These are phyloP conservation scores for Aspergillus pseudonomiae DNA, from an alignment of 2,329 filamentous ascomycete genomes.

Conservation along the genomic window DNA sequence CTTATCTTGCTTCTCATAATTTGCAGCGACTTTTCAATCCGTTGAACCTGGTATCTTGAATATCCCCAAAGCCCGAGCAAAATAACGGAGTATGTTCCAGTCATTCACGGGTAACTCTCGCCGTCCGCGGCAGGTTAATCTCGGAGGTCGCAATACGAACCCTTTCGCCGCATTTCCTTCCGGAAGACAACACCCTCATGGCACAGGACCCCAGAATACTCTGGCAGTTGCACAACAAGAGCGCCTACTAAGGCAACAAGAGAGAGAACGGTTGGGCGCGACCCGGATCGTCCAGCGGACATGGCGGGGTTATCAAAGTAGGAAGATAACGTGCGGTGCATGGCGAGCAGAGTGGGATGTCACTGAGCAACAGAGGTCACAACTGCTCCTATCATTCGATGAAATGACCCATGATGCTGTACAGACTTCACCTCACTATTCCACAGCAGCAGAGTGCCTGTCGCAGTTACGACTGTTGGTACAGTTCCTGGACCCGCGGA, in stretches of 20 bases:
- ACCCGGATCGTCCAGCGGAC: slow-evolving; percentile 72
- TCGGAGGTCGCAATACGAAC: slow-evolving; percentile 81
- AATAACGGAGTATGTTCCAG: slow-evolving; percentile 65
- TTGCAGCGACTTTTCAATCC: slow-evolving; percentile 13
- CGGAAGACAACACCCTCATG: slow-evolving; percentile 58
- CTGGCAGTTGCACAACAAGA: slow-evolving; percentile 87
- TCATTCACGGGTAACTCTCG: slow-evolving; percentile 88
- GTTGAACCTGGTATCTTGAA: slow-evolving; percentile 8
- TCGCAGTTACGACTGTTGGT: slow-evolving; percentile 66
- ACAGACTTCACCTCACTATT: slow-evolving; percentile 46
- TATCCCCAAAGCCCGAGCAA: slow-evolving; percentile 14
- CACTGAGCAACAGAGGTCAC: slow-evolving; percentile 50
- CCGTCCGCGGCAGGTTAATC: slow-evolving; percentile 87
- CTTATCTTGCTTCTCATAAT: slow-evolving; percentile 18
- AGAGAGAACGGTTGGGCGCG: slow-evolving; percentile 76
- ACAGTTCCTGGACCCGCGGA: slow-evolving; percentile 64
- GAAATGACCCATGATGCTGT: slow-evolving; percentile 52
- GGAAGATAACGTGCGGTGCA: slow-evolving; percentile 59
- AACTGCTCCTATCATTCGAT: slow-evolving; percentile 29
- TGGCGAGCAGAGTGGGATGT: slow-evolving; percentile 67
- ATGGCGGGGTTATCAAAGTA: slow-evolving; percentile 76
- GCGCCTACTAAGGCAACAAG: slow-evolving; percentile 75
- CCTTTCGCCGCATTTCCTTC: slow-evolving; percentile 69
- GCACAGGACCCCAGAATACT: slow-evolving; percentile 71
- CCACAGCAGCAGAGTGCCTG: slow-evolving; percentile 43